These are phyloP conservation scores for Pugionium cornutum DNA, from an alignment of 345 rosid species.

Conservation along the genomic window DNA sequence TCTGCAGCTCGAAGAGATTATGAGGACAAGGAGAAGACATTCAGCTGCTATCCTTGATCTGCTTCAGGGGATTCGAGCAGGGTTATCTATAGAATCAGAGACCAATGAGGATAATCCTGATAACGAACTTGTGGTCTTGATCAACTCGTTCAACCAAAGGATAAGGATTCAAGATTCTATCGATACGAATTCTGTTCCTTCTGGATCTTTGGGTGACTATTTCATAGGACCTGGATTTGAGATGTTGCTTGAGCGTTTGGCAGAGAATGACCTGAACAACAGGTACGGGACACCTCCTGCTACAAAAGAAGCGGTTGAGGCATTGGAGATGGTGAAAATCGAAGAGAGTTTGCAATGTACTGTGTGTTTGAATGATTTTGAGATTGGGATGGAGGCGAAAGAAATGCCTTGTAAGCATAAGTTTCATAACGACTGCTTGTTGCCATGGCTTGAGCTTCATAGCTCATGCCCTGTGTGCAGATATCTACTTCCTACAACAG, in stretches of 20 bases:
- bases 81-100: slow-evolving; percentile 56
- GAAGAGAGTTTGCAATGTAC: slow-evolving; percentile 63
- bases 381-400: slow-evolving; percentile 59
- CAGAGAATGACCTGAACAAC: slow-evolving; percentile 69
- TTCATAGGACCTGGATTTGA: slow-evolving; percentile 83
- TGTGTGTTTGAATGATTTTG: slow-evolving; percentile 86
- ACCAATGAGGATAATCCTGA: slow-evolving; percentile 43
- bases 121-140: slow-evolving; percentile 49
- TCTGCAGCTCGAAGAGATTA: slow-evolving; percentile 55
- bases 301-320: slow-evolving; percentile 67
- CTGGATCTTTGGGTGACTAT: slow-evolving; percentile 72
- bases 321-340: slow-evolving; percentile 52
- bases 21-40: slow-evolving; percentile 58
- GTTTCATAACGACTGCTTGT: slow-evolving; percentile 70
- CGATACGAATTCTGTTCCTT: slow-evolving; percentile 32
- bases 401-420: slow-evolving; percentile 94
- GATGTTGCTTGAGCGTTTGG: slow-evolving; percentile 71
- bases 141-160: slow-evolving; percentile 53
- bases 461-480: slow-evolving; percentile 94
- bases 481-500: slow-evolving; percentile 51
- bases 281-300: slow-evolving; percentile 88
- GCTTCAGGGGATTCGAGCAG: slow-evolving; percentile 70
- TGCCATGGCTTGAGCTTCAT: slow-evolving; percentile 94
- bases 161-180: slow-evolving; percentile 58
- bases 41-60: slow-evolving; percentile 62